Percentiles rank a stretch among this genome's conserved stretches.
phyloP scores from a whole-genome alignment of 1,284 basidiomycete species.

The Retiboletus flavoniger region DNA sequence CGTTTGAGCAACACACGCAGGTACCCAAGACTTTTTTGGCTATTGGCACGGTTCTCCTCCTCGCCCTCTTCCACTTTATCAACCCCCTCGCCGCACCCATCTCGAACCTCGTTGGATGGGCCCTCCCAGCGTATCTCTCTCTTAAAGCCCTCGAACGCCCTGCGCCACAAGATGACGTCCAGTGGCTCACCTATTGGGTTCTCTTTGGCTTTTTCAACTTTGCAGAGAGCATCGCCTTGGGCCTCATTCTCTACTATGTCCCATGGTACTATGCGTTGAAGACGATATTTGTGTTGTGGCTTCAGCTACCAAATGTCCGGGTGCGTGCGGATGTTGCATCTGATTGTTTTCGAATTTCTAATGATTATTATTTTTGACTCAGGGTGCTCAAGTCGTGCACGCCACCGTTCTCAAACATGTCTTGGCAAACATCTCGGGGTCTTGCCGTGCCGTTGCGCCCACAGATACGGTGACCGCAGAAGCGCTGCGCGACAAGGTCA shows the following conservation, averaged over 20 bases:
- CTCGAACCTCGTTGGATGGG: constrained; percentile 85
- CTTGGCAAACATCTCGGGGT: constrained; percentile 49
- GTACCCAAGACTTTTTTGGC: constrained; percentile 93
- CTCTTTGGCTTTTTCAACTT: constrained; percentile 87
- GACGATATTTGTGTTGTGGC: constrained; percentile 85
- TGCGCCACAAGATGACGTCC: constrained; percentile 70
- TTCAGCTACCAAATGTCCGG: constrained; percentile 77
- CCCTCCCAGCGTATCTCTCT: constrained; percentile 80
- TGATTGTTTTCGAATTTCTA: not conserved
- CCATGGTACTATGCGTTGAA: constrained; percentile 92
- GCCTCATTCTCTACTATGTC: constrained; percentile 76
- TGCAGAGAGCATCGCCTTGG: constrained; percentile 73
- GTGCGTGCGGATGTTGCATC: constrained; percentile 49
- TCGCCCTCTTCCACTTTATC: constrained; percentile 73
- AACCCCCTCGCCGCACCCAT: constrained; percentile 80
- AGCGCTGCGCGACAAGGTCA: constrained; percentile 46
- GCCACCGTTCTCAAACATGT: constrained; percentile 67
- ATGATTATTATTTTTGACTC: constrained; percentile 10
- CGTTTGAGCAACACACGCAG: constrained; percentile 86
- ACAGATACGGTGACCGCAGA: constrained; percentile 37
- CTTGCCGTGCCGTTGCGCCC: constrained; percentile 27
- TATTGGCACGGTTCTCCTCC: constrained; percentile 67
- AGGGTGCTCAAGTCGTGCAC: constrained; percentile 78
- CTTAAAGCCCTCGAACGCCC: constrained; percentile 82
- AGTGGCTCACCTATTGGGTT: constrained; percentile 90